These are phyloP conservation scores for Gossypium davidsonii DNA, from an alignment of 441 rosid genomes.

Conservation along the genomic window DNA sequence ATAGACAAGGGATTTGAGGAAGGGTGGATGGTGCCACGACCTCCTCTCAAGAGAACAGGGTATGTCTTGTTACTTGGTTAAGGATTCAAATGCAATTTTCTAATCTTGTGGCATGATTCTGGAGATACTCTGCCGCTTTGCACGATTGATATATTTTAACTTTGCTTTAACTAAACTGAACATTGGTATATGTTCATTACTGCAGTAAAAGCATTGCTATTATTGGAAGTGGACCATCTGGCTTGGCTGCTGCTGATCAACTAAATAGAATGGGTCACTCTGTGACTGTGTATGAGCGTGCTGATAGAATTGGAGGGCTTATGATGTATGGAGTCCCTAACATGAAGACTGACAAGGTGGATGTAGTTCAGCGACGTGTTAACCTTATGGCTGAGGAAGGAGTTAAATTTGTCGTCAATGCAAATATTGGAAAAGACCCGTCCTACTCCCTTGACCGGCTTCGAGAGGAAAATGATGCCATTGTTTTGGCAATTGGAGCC, in stretches of 20 bases:
- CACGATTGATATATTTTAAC: not conserved
- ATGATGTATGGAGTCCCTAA: constrained; percentile 99
- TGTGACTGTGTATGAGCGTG: constrained; percentile 91
- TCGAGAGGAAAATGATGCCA: constrained; percentile 75
- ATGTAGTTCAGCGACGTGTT: constrained; percentile 89
- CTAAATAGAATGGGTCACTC: constrained; percentile 91
- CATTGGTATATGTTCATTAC: constrained; percentile 10
- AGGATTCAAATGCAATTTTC: not conserved
- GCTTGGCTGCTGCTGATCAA: constrained; percentile 99
- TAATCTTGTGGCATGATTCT: not conserved
- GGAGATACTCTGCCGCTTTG: not conserved
- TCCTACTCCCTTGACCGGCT: constrained; percentile 64
- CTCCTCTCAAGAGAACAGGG: constrained; percentile 91
- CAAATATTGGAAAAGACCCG: constrained; percentile 87
- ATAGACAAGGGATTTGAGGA: constrained; percentile 97
- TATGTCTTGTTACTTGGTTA: constrained; percentile 25
- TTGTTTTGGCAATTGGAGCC: constrained; percentile 91
- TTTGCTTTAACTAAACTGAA: not conserved
- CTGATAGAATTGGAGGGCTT: constrained; percentile 97
- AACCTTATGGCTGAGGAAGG: constrained; percentile 93
- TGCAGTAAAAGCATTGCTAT: constrained; percentile 81
- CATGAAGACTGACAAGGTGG: constrained; percentile 98
- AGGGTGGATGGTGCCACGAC: constrained; percentile 99
- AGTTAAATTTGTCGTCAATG: constrained; percentile 80
- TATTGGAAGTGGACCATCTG: constrained; percentile 97